Evolutionary conservation across 257 asterid genomes (phyloP), one percentile per base, ranked within the genome.

Genomic region (Solanum megistacrolobum): DNA sequence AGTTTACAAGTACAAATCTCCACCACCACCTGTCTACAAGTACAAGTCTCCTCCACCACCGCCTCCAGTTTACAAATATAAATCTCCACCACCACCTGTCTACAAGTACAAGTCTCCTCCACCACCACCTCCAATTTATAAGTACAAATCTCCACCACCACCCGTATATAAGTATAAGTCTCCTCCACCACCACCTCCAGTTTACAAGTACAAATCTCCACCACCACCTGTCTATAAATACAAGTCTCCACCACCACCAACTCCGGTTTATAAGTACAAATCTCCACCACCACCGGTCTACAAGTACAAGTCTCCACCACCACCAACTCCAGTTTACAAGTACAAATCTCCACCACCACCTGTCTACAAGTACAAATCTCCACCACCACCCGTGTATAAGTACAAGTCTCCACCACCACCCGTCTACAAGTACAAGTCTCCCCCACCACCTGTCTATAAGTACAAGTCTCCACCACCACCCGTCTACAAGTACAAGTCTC

Each of bases 21-120:
- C 89, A 2, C 84, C 84, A 2, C 52, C 52, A 4, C 52, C 52
- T 0, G 52, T 43, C 0, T 43, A 43, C 0, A 43, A 43, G 5
- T 43, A 43, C 1, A 43, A 43, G 5, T 88, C 86, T 9, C 90
- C 90, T 3, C 89, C 89, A 4, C 89, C 89, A 34, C 89, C 89
- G 32, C 14, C 31, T 3, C 58, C 79, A 2, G 43, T 72, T 2
- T 72, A 43, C 0, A 48, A 65, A 46, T 38, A 83, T 13, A 65
- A 76, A 4, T 86, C 89, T 23, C 89, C 89, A 2, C 84, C 87
- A 2, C 87, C 89, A 0, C 87, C 89, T 0, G 12, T 73, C 0
- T 69, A 83, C 0, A 27, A 78, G 1, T 87, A 87, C 12, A 88
- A 81, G 52, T 87, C 89, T 0, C 41, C 41, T 0, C 41, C 41